Percentiles rank a stretch among this genome's conserved stretches.
Evolutionary conservation across 2,329 filamentous ascomycete species (phyloP).

Genomic region (Stemphylium beticola): DNA sequence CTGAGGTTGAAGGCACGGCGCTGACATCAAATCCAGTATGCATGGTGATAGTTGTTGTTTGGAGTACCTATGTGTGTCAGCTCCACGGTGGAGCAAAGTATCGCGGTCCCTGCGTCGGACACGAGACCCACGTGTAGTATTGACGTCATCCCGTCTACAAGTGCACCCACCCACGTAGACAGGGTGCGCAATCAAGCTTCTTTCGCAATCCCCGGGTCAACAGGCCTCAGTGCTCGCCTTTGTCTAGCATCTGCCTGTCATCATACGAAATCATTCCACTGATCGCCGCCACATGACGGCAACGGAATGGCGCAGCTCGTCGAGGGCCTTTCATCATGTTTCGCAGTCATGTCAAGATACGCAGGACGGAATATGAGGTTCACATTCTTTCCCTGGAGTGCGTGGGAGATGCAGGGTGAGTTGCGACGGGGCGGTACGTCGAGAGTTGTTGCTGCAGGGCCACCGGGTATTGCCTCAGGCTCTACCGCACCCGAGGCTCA

Average conservation of each 20-base stretch:
- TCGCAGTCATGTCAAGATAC: not conserved
- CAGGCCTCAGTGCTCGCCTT: not conserved
- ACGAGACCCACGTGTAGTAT: constrained; percentile 18
- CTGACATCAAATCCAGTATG: not conserved
- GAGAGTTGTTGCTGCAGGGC: constrained; percentile 7
- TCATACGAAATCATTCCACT: constrained; percentile 1
- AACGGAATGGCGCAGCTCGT: constrained; percentile 1
- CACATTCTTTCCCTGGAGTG: not conserved
- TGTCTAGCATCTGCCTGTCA: constrained; percentile 1
- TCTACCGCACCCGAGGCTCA: not conserved
- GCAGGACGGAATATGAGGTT: not conserved
- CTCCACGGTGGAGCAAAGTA: constrained; percentile 11
- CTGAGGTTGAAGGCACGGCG: not conserved
- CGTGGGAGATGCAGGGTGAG: not conserved
- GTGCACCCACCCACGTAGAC: not conserved
- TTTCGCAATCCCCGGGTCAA: constrained; percentile 1
- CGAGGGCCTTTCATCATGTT: not conserved
- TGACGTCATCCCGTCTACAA: constrained; percentile 24
- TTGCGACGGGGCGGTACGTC: not conserved
- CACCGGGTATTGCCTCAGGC: constrained; percentile 2
- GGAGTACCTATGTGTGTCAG: not conserved
- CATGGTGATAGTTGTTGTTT: not conserved
- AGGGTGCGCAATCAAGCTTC: constrained; percentile 18
- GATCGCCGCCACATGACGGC: constrained; percentile 10
- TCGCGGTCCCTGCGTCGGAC: constrained; percentile 22